Evolutionary conservation across 257 asterid genomes (phyloP).

Genomic region (Handroanthus guayacan): DNA sequence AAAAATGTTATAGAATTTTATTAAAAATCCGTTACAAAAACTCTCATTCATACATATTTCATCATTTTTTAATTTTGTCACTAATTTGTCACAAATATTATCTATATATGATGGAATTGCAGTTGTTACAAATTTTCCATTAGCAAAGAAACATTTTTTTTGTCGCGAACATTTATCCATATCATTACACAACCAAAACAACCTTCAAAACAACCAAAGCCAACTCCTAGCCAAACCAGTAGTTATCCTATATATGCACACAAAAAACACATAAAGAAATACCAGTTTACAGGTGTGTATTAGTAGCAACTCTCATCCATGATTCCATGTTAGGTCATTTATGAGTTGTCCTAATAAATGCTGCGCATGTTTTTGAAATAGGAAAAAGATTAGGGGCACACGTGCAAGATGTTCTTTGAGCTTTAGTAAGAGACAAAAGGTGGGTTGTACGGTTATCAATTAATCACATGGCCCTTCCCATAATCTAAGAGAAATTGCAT

Average conservation of each 20-base stretch:
- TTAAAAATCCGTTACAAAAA: too few species aligned
- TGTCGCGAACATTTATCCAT: too few species aligned
- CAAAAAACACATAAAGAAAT: neutral
- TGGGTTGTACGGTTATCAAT: conserved; percentile 46
- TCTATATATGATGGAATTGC: too few species aligned
- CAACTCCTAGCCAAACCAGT: too few species aligned
- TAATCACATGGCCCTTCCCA: conserved; percentile 53
- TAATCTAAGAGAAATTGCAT: conserved; percentile 44
- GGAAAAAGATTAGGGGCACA: conserved; percentile 40
- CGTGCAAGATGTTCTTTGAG: conserved; percentile 40
- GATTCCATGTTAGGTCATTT: conserved; percentile 24
- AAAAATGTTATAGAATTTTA: too few species aligned
- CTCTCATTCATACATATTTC: too few species aligned
- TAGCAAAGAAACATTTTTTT: too few species aligned
- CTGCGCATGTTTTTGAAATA: conserved; percentile 37
- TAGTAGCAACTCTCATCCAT: neutral
- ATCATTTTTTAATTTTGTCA: too few species aligned
- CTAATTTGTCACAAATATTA: too few species aligned
- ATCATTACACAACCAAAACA: too few species aligned
- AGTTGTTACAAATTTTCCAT: too few species aligned
- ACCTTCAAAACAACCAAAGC: too few species aligned
- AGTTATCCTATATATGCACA: neutral
- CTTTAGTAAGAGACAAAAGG: conserved; percentile 39
- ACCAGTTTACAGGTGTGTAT: neutral
- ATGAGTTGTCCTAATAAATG: conserved; percentile 41